Percentiles rank a stretch among this genome's conserved stretches.
These are phyloP conservation scores for Trichocomaceae sp. DNA, from an alignment of 2,329 filamentous ascomycete genomes.

Conservation along the genomic window DNA sequence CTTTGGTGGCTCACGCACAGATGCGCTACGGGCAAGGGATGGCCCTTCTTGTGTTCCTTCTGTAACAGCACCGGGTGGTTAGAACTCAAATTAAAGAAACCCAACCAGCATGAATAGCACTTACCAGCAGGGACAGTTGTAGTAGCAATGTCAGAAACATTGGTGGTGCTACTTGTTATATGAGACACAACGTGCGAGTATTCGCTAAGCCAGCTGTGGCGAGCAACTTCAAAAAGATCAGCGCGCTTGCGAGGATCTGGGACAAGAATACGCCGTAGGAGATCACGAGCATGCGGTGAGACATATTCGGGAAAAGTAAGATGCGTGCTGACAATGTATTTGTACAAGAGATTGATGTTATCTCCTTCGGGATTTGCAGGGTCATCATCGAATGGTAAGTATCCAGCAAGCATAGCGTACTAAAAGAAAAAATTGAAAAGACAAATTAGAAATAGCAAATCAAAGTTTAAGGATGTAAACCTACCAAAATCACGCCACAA, in stretches of 20 bases:
- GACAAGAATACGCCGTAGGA: slow-evolving; percentile 86
- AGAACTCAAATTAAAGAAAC: not conserved
- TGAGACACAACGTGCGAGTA: slow-evolving; percentile 95
- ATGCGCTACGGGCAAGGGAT: slow-evolving; percentile 73
- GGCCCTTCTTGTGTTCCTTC: slow-evolving; percentile 54
- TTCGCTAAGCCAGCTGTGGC: slow-evolving; percentile 96
- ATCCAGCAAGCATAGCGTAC: slow-evolving; percentile 98
- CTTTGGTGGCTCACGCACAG: slow-evolving; percentile 81
- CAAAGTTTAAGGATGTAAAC: not conserved
- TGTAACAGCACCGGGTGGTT: not conserved
- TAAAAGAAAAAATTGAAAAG: slow-evolving; percentile 32
- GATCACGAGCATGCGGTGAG: slow-evolving; percentile 87
- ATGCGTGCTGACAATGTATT: slow-evolving; percentile 96
- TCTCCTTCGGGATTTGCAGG: slow-evolving; percentile 97
- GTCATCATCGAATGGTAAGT: slow-evolving; percentile 95
- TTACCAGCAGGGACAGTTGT: slow-evolving; percentile 60
- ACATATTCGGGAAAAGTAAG: slow-evolving; percentile 98
- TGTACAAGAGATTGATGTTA: slow-evolving; percentile 98
- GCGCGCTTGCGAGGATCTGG: slow-evolving; percentile 91
- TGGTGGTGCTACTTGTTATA: slow-evolving; percentile 92
- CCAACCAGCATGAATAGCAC: slow-evolving; percentile 15
- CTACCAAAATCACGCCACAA: slow-evolving; percentile 91
- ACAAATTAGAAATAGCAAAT: not conserved
- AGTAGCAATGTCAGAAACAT: slow-evolving; percentile 75
- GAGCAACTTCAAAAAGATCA: slow-evolving; percentile 92